Conservation (phyloP, 2,329 filamentous ascomycete genomes). For the Trichophyton benhamiae region DNA sequence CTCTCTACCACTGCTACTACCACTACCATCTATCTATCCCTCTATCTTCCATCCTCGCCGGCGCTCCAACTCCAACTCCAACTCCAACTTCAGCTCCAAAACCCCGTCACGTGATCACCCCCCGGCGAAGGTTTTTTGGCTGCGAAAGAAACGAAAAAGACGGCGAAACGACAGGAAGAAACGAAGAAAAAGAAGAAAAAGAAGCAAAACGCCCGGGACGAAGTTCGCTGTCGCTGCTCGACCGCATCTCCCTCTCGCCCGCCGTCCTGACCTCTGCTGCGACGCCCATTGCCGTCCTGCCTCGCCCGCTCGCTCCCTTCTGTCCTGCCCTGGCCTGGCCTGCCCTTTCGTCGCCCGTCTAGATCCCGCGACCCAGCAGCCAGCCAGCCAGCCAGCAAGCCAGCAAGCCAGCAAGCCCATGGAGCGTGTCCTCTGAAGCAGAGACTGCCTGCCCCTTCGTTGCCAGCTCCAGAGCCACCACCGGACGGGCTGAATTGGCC, state of each 20-base stretch:
- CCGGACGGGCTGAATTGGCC: neutral
- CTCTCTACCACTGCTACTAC: too few species aligned
- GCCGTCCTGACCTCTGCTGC: neutral
- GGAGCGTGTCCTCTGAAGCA: conserved; percentile 1
- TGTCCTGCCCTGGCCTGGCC: neutral
- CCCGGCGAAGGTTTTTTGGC: neutral
- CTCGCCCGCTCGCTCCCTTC: neutral
- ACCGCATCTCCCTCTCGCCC: neutral
- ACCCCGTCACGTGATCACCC: neutral
- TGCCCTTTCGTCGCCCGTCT: neutral
- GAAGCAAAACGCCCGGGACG: neutral
- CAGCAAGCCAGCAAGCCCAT: neutral
- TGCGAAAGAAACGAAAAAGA: neutral
- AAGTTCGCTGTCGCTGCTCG: neutral
- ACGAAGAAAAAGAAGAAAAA: neutral
- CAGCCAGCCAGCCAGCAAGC: neutral
- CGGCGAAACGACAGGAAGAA: neutral
- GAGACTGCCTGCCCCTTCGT: neutral
- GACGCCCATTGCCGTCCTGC: neutral
- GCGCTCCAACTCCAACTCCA: neutral
- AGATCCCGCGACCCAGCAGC: neutral
- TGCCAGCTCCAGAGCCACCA: neutral
- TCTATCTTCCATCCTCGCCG: too few species aligned
- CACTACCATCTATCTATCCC: neutral
- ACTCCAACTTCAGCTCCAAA: neutral